A percentile compares a stretch with the other conserved stretches of the same genome.
phyloP scores from a whole-genome alignment of 768 basidiomycete genomes.

The Amanita brunnescens region DNA sequence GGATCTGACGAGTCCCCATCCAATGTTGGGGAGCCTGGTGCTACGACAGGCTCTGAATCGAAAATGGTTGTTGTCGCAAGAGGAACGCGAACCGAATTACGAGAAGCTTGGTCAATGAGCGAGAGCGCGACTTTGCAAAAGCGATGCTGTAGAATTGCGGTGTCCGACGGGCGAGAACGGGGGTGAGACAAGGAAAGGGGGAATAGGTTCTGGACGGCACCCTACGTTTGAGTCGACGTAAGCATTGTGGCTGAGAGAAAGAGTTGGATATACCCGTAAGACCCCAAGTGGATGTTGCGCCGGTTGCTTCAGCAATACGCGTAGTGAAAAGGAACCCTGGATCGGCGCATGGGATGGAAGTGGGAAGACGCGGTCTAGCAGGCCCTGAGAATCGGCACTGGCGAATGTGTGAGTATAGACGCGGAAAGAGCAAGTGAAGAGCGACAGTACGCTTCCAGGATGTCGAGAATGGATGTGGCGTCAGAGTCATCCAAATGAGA shows the following conservation, averaged over 20 bases:
- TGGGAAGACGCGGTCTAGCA: conserved; percentile 75
- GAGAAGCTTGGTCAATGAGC: conserved; percentile 64
- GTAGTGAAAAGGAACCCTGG: conserved; percentile 35
- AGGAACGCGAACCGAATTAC: conserved; percentile 33
- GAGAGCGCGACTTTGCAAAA: conserved; percentile 71
- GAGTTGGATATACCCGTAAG: conserved; percentile 39
- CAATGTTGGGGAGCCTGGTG: conserved; percentile 10
- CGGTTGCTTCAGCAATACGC: conserved; percentile 46
- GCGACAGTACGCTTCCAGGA: conserved; percentile 44
- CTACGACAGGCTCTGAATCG: conserved; percentile 10
- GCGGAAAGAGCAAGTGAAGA: not conserved
- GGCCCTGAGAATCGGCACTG: conserved; percentile 64
- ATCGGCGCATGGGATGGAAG: conserved; percentile 31
- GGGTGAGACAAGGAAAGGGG: conserved; percentile 56
- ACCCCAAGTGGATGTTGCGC: conserved; percentile 44
- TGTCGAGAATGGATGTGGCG: conserved; percentile 48
- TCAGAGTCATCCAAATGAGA: conserved; percentile 18
- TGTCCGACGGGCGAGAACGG: conserved; percentile 52
- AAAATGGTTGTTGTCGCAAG: conserved; percentile 39
- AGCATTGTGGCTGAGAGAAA: conserved; percentile 13
- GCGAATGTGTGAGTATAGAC: conserved; percentile 8
- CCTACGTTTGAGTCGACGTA: conserved; percentile 23
- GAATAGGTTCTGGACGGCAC: conserved; percentile 57
- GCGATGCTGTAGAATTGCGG: conserved; percentile 59
- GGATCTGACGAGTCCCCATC: conserved; percentile 10